Percentiles rank a stretch among this genome's conserved stretches.
phyloP scores from a whole-genome alignment of 139 green algal genomes.

The Chlorella sp. region DNA sequence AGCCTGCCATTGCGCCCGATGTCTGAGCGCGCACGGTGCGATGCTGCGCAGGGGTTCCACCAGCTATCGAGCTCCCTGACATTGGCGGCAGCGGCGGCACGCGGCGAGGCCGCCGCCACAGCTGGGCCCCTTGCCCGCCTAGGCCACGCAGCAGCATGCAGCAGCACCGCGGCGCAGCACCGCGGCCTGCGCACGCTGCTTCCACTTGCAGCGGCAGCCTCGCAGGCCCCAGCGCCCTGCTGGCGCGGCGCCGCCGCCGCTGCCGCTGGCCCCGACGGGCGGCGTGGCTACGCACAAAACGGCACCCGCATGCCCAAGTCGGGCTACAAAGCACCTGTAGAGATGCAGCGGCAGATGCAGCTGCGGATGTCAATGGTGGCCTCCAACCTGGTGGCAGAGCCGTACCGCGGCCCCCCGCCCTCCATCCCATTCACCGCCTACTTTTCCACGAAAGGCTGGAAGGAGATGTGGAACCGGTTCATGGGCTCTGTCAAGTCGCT shows the following conservation, averaged over 20 bases:
- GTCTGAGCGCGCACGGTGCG: too few relatives aligned
- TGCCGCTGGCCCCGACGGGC: neutral
- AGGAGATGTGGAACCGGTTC: conserved; percentile 43
- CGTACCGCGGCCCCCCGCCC: conserved; percentile 48
- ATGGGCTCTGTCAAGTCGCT: conserved; percentile 53
- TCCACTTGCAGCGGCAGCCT: neutral
- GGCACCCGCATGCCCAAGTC: neutral
- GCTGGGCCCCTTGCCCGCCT: neutral
- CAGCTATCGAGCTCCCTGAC: neutral
- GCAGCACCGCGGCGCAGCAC: neutral
- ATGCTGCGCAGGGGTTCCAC: neutral
- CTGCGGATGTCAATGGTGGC: conserved; percentile 36
- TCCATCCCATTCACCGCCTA: conserved; percentile 46
- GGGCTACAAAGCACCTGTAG: neutral
- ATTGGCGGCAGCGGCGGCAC: neutral
- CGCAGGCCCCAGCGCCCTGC: neutral
- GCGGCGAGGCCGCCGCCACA: neutral
- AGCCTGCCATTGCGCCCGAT: neutral
- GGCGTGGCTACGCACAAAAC: neutral
- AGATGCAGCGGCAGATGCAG: conserved; percentile 17
- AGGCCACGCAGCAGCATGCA: neutral
- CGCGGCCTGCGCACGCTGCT: neutral
- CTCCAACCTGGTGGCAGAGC: conserved; percentile 60
- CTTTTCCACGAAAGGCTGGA: conserved; percentile 49
- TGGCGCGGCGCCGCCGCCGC: neutral